phyloP scores from a whole-genome alignment of 2,329 filamentous ascomycete species.

The Colletotrichum sp. region DNA sequence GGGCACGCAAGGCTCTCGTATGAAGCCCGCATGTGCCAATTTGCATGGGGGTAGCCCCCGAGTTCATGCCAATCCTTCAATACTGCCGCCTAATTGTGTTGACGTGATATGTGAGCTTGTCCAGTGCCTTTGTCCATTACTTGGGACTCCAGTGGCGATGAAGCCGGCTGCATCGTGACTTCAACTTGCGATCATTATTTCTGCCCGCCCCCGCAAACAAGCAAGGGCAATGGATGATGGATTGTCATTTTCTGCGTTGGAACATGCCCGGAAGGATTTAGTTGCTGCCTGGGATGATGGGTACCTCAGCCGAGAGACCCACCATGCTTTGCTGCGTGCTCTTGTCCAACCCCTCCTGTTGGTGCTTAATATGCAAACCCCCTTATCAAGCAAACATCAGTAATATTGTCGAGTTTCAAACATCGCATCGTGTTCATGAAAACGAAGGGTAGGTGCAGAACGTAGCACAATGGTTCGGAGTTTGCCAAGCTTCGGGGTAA shows the following conservation, averaged over 20 bases:
- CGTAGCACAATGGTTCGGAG: neutral
- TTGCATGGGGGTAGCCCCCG: neutral
- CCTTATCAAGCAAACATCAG: neutral
- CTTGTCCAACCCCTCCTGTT: neutral
- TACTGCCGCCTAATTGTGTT: neutral
- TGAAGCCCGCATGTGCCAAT: neutral
- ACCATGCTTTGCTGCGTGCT: neutral
- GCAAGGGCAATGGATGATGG: neutral
- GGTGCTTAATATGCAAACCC: neutral
- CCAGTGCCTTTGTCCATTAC: neutral
- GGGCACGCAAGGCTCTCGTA: neutral
- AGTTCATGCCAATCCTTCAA: neutral
- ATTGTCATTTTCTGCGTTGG: neutral
- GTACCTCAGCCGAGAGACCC: neutral
- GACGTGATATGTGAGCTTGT: neutral
- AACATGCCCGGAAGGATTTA: neutral
- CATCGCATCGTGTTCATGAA: accelerated
- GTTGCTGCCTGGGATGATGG: neutral
- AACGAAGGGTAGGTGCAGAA: neutral
- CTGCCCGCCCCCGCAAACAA: neutral
- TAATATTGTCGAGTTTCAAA: neutral
- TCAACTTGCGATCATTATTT: neutral
- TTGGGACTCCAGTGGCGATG: neutral
- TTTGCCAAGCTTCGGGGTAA: neutral
- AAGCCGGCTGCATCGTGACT: neutral